A percentile compares a stretch with the other conserved stretches of the same genome.
Conservation (phyloP, 805 yeast genomes). For the Jamesozyma lodderae region DNA sequence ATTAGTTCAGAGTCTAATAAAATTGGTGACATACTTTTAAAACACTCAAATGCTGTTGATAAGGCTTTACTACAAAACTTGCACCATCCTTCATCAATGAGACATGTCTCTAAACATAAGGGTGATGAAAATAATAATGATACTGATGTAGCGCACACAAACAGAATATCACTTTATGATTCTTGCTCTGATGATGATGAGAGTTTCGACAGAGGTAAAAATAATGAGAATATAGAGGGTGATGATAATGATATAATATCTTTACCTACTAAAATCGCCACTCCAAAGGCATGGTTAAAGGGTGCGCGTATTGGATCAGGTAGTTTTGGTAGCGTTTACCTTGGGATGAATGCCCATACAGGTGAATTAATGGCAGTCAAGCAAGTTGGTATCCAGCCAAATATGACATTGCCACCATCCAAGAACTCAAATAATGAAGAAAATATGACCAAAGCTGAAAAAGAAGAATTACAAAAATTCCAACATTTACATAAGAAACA, state of each 20-base stretch:
- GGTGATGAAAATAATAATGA: slow-evolving; percentile 7
- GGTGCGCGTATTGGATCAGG: slow-evolving; percentile 95
- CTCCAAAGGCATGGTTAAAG: slow-evolving; percentile 80
- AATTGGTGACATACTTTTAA: slow-evolving; percentile 55
- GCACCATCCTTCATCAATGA: background rate
- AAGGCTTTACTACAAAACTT: slow-evolving; percentile 33
- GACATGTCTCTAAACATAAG: slow-evolving; percentile 30
- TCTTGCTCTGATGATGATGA: slow-evolving; percentile 3
- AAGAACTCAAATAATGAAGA: slow-evolving; percentile 21
- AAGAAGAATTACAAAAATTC: background rate
- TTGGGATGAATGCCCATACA: slow-evolving; percentile 84
- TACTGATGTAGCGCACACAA: background rate
- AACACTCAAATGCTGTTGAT: slow-evolving; percentile 48
- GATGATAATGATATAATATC: slow-evolving; percentile 33
- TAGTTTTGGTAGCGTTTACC: slow-evolving; percentile 84
- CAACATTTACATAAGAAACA: slow-evolving; percentile 9
- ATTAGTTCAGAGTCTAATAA: slow-evolving; percentile 39
- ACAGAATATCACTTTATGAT: slow-evolving; percentile 2
- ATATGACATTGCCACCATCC: background rate
- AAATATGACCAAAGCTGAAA: slow-evolving; percentile 18
- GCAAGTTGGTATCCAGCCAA: slow-evolving; percentile 58
- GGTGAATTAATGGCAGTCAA: slow-evolving; percentile 98
- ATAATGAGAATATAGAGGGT: slow-evolving; percentile 8
- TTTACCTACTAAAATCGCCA: slow-evolving; percentile 31
- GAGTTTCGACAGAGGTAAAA: background rate